These are phyloP conservation scores for Penicillium brevicompactum DNA, from an alignment of 2,329 filamentous ascomycete species.

Conservation along the genomic window DNA sequence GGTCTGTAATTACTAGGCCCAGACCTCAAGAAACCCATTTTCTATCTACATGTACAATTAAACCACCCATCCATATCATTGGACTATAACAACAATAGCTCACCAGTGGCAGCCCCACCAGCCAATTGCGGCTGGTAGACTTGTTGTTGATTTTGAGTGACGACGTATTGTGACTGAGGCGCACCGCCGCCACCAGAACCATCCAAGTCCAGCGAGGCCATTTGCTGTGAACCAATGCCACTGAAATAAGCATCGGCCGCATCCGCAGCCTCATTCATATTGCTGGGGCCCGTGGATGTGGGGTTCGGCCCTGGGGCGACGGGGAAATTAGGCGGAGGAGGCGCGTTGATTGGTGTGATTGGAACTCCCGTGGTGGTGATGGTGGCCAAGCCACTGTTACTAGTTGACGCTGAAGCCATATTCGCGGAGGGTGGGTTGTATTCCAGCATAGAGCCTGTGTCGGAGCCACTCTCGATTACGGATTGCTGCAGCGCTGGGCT, in stretches of 20 bases:
- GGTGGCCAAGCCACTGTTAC: constrained; percentile 28
- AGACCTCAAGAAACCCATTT: constrained; percentile 1
- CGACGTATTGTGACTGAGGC: constrained; percentile 60
- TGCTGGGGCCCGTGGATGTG: constrained; percentile 65
- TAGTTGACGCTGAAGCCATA: constrained; percentile 30
- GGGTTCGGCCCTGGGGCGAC: constrained; percentile 71
- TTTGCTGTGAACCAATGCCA: constrained; percentile 71
- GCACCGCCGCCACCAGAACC: constrained; percentile 64
- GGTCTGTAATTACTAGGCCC: constrained; percentile 2
- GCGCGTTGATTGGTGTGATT: constrained; percentile 30
- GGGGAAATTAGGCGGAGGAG: constrained; percentile 33
- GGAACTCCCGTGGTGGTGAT: constrained; percentile 35
- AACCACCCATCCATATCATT: neutral
- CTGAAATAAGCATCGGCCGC: constrained; percentile 92
- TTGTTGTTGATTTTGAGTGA: constrained; percentile 80
- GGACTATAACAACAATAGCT: constrained; percentile 66
- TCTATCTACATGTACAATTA: constrained; percentile 24
- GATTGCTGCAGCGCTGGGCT: constrained; percentile 82
- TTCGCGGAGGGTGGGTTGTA: constrained; percentile 40
- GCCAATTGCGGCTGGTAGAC: constrained; percentile 70
- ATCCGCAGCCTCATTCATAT: constrained; percentile 71
- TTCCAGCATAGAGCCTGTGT: constrained; percentile 30
- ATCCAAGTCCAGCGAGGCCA: constrained; percentile 70
- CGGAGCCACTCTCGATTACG: constrained; percentile 45
- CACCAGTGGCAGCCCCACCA: constrained; percentile 67